These are phyloP conservation scores for Kodamaea hsintzibuensis DNA, from an alignment of 805 yeast genomes.

Conservation along the genomic window DNA sequence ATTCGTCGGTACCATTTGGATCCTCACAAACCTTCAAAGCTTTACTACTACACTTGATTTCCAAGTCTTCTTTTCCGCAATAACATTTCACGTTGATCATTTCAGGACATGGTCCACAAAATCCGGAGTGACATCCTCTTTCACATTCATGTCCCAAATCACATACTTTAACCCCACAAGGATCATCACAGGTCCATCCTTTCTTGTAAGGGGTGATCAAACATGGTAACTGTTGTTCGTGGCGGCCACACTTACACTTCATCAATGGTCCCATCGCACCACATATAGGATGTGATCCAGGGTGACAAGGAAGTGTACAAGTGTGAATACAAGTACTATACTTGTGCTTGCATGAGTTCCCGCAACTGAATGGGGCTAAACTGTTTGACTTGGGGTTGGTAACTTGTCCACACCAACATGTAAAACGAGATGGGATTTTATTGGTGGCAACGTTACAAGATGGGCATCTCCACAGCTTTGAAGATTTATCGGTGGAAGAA, in stretches of 20 bases:
- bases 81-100: constrained; percentile 58
- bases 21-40: constrained; percentile 34
- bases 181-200: constrained; percentile 68
- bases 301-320: constrained; percentile 78
- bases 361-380: constrained; percentile 82
- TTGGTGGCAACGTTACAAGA: constrained; percentile 60
- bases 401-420: constrained; percentile 89
- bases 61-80: constrained; percentile 61
- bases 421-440: constrained; percentile 55
- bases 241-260: constrained; percentile 74
- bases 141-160: constrained; percentile 66
- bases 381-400: constrained; percentile 62
- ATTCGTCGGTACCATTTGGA: constrained; percentile 11
- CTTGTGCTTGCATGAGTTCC: constrained; percentile 69
- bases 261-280: constrained; percentile 73
- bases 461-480: constrained; percentile 82
- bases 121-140: constrained; percentile 70
- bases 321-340: constrained; percentile 66
- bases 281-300: constrained; percentile 85
- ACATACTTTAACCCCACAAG: constrained; percentile 64
- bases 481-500: constrained; percentile 55
- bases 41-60: constrained; percentile 46
- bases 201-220: constrained; percentile 62
- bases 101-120: constrained; percentile 74
- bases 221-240: constrained; percentile 68